These are phyloP conservation scores for Thelonectria rubi DNA, from an alignment of 2,329 filamentous ascomycete species.

Conservation along the genomic window DNA sequence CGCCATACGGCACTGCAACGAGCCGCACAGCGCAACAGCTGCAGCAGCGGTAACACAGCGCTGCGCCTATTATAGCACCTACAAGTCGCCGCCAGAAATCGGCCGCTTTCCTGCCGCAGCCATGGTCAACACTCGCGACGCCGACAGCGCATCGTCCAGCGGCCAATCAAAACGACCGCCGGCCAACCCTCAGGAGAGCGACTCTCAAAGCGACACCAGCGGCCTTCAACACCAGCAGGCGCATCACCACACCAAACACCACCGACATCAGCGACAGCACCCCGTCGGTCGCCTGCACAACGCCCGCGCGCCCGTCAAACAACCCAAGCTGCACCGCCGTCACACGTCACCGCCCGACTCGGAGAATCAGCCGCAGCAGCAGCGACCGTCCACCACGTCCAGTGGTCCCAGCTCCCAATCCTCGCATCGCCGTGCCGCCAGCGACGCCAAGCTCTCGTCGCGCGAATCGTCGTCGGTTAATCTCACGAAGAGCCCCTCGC, in stretches of 20 bases:
- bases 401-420: slow-evolving; percentile 33
- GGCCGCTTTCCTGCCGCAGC: slow-evolving; percentile 34
- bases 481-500: slow-evolving; percentile 64
- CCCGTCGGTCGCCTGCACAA: slow-evolving; percentile 56
- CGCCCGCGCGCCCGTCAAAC: slow-evolving; percentile 62
- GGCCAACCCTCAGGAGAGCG: slow-evolving; percentile 49
- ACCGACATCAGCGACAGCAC: slow-evolving; percentile 49
- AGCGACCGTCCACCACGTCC: slow-evolving; percentile 30
- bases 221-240: slow-evolving; percentile 41
- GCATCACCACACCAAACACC: slow-evolving; percentile 44
- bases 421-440: slow-evolving; percentile 58
- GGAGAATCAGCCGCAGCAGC: slow-evolving; percentile 42
- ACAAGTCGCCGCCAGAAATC: slow-evolving; percentile 11
- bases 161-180: slow-evolving; percentile 66
- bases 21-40: slow-evolving; percentile 6
- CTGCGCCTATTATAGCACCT: slow-evolving; percentile 1
- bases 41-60: slow-evolving; percentile 1
- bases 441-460: slow-evolving; percentile 59
- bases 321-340: slow-evolving; percentile 56
- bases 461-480: slow-evolving; percentile 55
- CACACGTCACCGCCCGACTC: slow-evolving; percentile 51
- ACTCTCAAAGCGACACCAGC: slow-evolving; percentile 45
- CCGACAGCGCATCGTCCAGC: slow-evolving; percentile 57
- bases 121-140: slow-evolving; percentile 58
- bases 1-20: slow-evolving; percentile 21